phyloP scores from a whole-genome alignment of 1,284 basidiomycete species.

The Sanguinoderma infundibulare region DNA sequence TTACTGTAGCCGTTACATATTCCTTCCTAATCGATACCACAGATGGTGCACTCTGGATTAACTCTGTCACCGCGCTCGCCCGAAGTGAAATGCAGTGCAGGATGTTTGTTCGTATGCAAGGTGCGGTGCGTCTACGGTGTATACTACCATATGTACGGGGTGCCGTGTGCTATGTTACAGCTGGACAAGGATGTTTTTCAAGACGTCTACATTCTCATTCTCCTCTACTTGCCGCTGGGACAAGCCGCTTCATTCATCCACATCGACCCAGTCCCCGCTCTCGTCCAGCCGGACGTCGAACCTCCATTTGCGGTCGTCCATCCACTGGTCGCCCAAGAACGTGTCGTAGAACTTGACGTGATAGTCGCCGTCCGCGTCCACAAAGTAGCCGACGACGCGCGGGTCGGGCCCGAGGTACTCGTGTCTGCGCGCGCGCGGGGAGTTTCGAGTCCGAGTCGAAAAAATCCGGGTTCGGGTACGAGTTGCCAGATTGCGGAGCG shows the following conservation, averaged over 20 bases:
- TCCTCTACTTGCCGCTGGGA: background rate
- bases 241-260: slow-evolving; percentile 7
- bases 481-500: no score
- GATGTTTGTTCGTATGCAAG: no score
- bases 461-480: no score
- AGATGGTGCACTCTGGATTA: no score
- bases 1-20: slow-evolving; percentile 1
- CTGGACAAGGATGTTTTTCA: background rate
- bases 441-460: no score
- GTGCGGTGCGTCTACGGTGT: no score
- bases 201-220: background rate
- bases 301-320: slow-evolving; percentile 46
- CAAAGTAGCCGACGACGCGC: slow-evolving; percentile 44
- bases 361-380: slow-evolving; percentile 42
- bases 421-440: slow-evolving; percentile 35
- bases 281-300: slow-evolving; percentile 39
- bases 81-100: no score
- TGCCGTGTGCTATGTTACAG: background rate
- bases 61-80: no score
- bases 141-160: no score
- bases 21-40: background rate
- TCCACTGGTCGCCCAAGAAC: slow-evolving; percentile 49
- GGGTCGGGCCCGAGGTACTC: slow-evolving; percentile 49
- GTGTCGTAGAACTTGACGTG: slow-evolving; percentile 49
- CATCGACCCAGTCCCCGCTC: slow-evolving; percentile 35